These are phyloP conservation scores for Penicillium taxi DNA, from an alignment of 495 filamentous ascomycete species.

Conservation along the genomic window DNA sequence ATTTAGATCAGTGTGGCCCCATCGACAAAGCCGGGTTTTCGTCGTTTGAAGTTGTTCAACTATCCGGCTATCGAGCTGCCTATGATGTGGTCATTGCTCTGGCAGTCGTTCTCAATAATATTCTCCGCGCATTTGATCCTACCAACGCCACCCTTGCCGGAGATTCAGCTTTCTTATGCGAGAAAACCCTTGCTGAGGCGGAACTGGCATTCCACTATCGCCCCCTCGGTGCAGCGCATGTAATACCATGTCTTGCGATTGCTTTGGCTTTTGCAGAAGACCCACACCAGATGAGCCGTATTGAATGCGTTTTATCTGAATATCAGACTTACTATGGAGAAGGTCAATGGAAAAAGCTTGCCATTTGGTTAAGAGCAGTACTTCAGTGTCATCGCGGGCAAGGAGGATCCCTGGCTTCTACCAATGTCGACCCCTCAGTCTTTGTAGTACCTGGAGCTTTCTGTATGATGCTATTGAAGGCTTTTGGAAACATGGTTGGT, in stretches of 20 bases:
- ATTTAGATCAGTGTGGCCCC: conserved; percentile 3
- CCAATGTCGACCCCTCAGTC: no score
- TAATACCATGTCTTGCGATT: conserved; percentile 8
- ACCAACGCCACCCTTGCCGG: conserved; percentile 4
- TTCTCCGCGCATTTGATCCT: conserved; percentile 19
- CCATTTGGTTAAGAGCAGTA: conserved; percentile 8
- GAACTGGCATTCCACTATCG: conserved; percentile 9
- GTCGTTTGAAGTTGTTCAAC: conserved; percentile 1
- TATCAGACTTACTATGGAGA: conserved; percentile 10
- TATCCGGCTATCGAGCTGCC: conserved; percentile 18
- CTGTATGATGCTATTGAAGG: no score
- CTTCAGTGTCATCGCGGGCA: no score
- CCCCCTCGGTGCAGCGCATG: conserved; percentile 12
- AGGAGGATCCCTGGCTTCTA: no score
- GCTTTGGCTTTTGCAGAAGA: conserved; percentile 7
- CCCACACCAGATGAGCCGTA: conserved; percentile 2
- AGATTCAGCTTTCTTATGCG: conserved; percentile 13
- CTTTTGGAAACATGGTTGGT: no score
- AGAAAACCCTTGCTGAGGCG: conserved; percentile 13
- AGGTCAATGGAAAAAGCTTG: conserved; percentile 5
- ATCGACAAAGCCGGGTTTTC: background rate
- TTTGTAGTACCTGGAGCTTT: no score
- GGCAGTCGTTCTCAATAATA: conserved; percentile 23
- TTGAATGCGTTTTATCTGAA: conserved; percentile 4
- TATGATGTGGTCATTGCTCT: conserved; percentile 18